Base-by-base conservation (phyloP, 441 rosid genomes). In the Gossypium davidsonii region DNA sequence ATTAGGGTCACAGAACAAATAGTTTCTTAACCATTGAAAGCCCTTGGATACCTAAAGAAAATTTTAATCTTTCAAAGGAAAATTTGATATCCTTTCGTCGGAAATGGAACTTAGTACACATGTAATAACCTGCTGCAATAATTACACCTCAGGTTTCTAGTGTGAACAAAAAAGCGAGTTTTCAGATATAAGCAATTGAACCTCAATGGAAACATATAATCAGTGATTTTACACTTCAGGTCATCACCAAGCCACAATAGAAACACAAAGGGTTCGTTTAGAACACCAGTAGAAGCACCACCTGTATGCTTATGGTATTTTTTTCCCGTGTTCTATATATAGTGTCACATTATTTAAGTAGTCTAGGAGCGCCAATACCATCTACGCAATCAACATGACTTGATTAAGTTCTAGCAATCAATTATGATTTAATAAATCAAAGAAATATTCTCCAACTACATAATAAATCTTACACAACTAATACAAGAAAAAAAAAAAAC, bases 391-490 rank as follows among this genome's bases (percentile, higher is more conserved):
- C 15, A 52, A 68, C 11, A 68, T 28, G 10, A 52, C 12, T 52
- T 28, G 26, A 53, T 69, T 6, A 69, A 52, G 6, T 53, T 53
- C 25, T 9, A 4, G 61, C 49, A 34, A 39, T 53, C 73, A 34
- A 53, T 42, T 69, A 53, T 28, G 72, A 11, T 34, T 11, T 53
- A 11, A 53, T 14, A 52, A 28, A 28, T 51, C 60, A 68, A 67
- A 67, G 56, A 49, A 49, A 25, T 17, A 39, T 51, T 68, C 28
- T 28, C 6, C 48, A 51, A 12, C 18, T 52, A 31, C 60, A 52
- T 69, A 21, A 67, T 15, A 49, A 67, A 67, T 49, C 71, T 25
- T 49, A 68, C 64, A 57, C 58, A 44, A 48, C 17, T 7, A 51
- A 31, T 31, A 51, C 26, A 68, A 10, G 52, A 20, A 18, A 64